Evolutionary conservation across 371 early-diverging fungal genomes (phyloP), one percentile per base, ranked within the genome.

Genomic region (Mucor racemosus): DNA sequence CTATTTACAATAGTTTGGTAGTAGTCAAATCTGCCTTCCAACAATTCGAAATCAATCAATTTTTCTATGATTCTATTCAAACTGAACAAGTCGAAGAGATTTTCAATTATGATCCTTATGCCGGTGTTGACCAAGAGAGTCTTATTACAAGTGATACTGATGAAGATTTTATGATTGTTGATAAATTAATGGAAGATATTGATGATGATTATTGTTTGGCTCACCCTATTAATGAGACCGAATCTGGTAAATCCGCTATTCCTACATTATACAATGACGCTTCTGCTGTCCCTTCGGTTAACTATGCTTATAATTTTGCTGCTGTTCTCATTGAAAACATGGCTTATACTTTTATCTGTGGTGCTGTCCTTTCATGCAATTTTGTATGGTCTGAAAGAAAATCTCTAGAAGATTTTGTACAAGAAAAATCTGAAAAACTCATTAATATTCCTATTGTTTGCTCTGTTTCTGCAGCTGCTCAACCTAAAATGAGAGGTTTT

Each of bases 401-500:
- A 26, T 57, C n/a, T 13, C 14, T 57, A 8, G 19, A 19, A 7
- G 38, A 58, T 5, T 41, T 58, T 26, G 58, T 38, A 2, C 39
- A 38, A 10, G 26, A 21, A 17, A 36, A 58, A 31, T 21, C 36
- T 2, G 14, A 58, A 19, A 14, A 38, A 15, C 19, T 58, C 10
- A 19, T n/a, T 7, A 48, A 48, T 21, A 9, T 0, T 19, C 48
- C 17, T 14, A 42, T 42, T 15, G 14, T n/a, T 6, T n/a, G 42
- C 42, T 42, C n/a, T n/a, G n/a, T 14, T 15, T n/a, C 42, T 5
- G 14, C 54, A 11, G 34, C 17, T 40, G 8, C 44, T 14, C 48
- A 38, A 36, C 41, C 62, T 53, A 63, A 54, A 33, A 57, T 64
- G 64, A 14, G 55, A 34, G 55, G 57, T 3, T 64, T 44, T 56